Conservation (phyloP, 345 rosid genomes). For the Bruguiera parviflora region DNA sequence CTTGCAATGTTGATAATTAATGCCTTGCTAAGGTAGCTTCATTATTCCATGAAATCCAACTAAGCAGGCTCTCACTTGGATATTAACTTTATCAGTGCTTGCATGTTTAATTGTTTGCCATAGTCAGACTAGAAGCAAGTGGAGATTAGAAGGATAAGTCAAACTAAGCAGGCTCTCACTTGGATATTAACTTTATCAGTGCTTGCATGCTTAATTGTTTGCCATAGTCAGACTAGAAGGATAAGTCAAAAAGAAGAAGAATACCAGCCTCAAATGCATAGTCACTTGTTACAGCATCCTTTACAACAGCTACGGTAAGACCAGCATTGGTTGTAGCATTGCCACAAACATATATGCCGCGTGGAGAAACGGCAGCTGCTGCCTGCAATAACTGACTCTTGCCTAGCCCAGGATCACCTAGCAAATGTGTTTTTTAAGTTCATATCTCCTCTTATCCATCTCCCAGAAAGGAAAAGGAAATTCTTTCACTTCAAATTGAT, state of each 20-base stretch:
- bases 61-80: background rate
- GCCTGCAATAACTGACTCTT: slow-evolving; percentile 98
- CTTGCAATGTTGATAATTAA: background rate
- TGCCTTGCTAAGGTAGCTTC: too few relatives aligned
- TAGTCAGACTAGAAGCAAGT: background rate
- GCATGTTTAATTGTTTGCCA: too few relatives aligned
- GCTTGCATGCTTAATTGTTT: too few relatives aligned
- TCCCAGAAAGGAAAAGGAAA: background rate
- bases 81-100: background rate
- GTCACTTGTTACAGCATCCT: slow-evolving; percentile 84
- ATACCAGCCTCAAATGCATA: slow-evolving; percentile 99
- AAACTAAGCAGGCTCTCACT: background rate
- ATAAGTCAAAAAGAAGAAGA: slow-evolving; percentile 12
- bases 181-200: slow-evolving; percentile 1
- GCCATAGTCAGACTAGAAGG: background rate
- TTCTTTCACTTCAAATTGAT: background rate
- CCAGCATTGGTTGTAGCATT: slow-evolving; percentile 92
- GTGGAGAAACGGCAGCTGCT: slow-evolving; percentile 87
- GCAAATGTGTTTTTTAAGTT: slow-evolving; percentile 18
- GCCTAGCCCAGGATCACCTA: slow-evolving; percentile 99
- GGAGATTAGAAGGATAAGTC: background rate
- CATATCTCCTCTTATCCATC: background rate
- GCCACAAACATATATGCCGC: slow-evolving; percentile 97
- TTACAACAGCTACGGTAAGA: slow-evolving; percentile 95
- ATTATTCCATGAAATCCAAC: too few relatives aligned